Evolutionary conservation across 2,329 filamentous ascomycete species (phyloP), one percentile per base, ranked within the genome.

Genomic region (Fusarium sp.): DNA sequence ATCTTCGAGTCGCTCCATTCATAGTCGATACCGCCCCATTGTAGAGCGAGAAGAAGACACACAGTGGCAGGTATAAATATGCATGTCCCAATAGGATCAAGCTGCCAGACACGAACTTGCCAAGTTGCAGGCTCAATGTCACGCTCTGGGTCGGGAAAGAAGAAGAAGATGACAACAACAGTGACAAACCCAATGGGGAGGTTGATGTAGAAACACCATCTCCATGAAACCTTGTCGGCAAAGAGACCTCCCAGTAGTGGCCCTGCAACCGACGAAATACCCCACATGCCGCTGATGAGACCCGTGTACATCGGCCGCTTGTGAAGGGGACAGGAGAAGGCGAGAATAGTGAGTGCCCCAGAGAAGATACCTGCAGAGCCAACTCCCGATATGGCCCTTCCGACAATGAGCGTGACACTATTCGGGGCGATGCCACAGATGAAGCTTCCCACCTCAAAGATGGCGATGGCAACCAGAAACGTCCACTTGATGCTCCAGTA

Each of bases 41-140:
- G 86, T 7, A 89, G 79, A n/a, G 86, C 86, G 1, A 89, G 80
- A 0, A 89, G 75, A 20, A 88, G 80, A 70, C 85, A 88, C 22
- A 87, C 78, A 9, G 87, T 81, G 15, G 84, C 77, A 0, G 80
- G 80, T 74, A 81, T 77, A 33, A 83, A 81, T 6, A 83, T 72
- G 15, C 69, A 65, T 4, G 79, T 80, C 11, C 81, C 81, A 7
- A 82, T 68, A 20, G 79, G 78, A 57, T 82, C 81, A 3, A 81
- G 71, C 38, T 80, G 75, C 68, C 73, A 70, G 54, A 80, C 38
- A 6, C 76, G 72, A 1, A 79, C 72, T 30, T 64, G 66, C 76
- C 77, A 80, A 4, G 78, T 69, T 11, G 71, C 69, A n/a, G 70
- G 70, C 66, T 74, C 70, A 27, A 78, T 78, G 4, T 78, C 71